Conservation (phyloP, 2,329 filamentous ascomycete genomes). For the Grosmannia serpens region DNA sequence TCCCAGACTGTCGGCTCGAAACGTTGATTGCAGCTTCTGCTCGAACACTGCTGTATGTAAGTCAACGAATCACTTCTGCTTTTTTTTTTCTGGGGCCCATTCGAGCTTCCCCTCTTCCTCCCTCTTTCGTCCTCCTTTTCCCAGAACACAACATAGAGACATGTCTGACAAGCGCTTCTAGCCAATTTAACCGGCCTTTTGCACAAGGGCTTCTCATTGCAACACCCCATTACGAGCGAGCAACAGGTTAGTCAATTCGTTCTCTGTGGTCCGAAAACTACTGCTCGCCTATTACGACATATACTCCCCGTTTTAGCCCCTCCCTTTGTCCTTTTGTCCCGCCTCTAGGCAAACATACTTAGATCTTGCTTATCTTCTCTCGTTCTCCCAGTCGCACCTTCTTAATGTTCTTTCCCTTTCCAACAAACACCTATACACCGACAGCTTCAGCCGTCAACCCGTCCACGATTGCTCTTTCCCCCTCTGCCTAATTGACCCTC, state of each 20-base stretch:
- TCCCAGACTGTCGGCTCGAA: background rate
- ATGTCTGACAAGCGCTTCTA: background rate
- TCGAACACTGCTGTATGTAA: background rate
- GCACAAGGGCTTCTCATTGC: background rate
- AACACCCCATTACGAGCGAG: background rate
- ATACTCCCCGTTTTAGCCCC: background rate
- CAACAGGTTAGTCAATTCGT: background rate
- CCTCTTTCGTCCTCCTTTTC: background rate
- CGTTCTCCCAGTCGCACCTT: background rate
- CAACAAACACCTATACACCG: background rate
- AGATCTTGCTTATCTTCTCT: background rate
- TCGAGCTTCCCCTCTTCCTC: background rate
- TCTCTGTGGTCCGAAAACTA: background rate
- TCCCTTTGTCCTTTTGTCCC: background rate
- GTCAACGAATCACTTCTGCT: background rate
- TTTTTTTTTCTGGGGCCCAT: background rate
- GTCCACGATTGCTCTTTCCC: background rate
- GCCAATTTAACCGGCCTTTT: background rate
- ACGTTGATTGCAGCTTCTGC: background rate
- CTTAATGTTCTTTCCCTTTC: background rate
- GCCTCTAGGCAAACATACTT: background rate
- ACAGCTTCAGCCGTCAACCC: background rate
- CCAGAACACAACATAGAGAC: background rate
- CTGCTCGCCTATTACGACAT: background rate
- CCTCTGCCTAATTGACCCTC: background rate